Conservation (phyloP, 768 basidiomycete species). For the Rhodotorula paludigena region DNA sequence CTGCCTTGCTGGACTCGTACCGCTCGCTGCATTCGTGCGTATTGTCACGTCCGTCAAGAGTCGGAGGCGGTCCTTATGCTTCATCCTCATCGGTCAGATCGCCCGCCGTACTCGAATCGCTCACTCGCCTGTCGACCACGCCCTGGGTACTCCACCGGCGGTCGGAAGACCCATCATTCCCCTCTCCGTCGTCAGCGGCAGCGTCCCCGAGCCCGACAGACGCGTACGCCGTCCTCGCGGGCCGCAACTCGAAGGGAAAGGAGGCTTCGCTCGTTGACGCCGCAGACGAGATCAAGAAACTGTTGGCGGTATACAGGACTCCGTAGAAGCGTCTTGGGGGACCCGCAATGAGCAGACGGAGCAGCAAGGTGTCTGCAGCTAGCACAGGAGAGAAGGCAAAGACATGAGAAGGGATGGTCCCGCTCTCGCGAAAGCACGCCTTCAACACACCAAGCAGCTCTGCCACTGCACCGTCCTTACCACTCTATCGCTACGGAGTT, state of each 20-base stretch:
- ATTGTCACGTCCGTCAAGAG: not conserved
- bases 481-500: too few species aligned
- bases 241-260: not conserved
- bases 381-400: too few species aligned
- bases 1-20: not conserved
- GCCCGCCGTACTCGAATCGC: conserved; percentile 10
- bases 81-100: not conserved
- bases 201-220: not conserved
- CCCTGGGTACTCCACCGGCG: conserved; percentile 15
- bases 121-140: conserved; percentile 6
- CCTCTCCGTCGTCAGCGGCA: not conserved
- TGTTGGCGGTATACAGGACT: conserved; percentile 3
- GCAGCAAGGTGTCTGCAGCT: too few species aligned
- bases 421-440: too few species aligned
- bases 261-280: conserved; percentile 20
- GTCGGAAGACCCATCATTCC: not conserved
- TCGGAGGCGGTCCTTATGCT: too few species aligned
- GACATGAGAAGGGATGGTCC: too few species aligned
- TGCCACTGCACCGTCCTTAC: too few species aligned
- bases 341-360: too few species aligned
- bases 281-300: conserved; percentile 16
- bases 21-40: not conserved
- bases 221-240: conserved; percentile 9
- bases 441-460: too few species aligned
- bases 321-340: too few species aligned